These are phyloP conservation scores for Yarrowia phangngaensis DNA, from an alignment of 805 yeast genomes.

Conservation along the genomic window DNA sequence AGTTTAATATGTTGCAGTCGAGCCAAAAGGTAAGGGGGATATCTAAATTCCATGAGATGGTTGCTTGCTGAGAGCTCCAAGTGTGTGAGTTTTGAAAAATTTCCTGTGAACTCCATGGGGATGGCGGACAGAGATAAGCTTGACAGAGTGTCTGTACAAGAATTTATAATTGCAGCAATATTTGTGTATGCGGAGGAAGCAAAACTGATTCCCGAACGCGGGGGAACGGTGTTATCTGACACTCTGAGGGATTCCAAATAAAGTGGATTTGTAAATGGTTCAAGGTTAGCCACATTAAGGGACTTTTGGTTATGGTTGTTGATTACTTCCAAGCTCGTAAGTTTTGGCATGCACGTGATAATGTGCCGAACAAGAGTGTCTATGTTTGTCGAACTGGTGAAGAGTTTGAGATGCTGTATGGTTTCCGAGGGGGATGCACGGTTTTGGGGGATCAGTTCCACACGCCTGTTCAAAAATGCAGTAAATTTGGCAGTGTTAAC, in stretches of 20 bases:
- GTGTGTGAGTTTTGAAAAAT: not conserved
- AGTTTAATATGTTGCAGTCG: conserved; percentile 7
- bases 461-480: not conserved
- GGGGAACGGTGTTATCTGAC: conserved; percentile 1
- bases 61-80: conserved; percentile 6
- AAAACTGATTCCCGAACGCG: not conserved
- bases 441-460: not conserved
- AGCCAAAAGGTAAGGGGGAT: conserved; percentile 4
- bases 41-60: conserved; percentile 6
- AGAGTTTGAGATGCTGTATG: conserved; percentile 1
- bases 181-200: conserved; percentile 7
- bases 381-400: conserved; percentile 5
- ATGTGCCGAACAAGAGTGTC: conserved; percentile 6
- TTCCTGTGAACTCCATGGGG: not conserved
- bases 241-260: not conserved
- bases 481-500: conserved; percentile 9
- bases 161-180: not conserved
- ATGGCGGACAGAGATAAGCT: not conserved
- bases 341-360: conserved; percentile 6
- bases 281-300: conserved; percentile 1
- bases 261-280: not conserved
- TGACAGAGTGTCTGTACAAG: conserved; percentile 1
- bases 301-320: not conserved
- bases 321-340: conserved; percentile 6
- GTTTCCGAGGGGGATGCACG: conserved; percentile 4